Base-by-base conservation (phyloP, 2,329 filamentous ascomycete genomes). In the Orbilia ellipsospora region DNA sequence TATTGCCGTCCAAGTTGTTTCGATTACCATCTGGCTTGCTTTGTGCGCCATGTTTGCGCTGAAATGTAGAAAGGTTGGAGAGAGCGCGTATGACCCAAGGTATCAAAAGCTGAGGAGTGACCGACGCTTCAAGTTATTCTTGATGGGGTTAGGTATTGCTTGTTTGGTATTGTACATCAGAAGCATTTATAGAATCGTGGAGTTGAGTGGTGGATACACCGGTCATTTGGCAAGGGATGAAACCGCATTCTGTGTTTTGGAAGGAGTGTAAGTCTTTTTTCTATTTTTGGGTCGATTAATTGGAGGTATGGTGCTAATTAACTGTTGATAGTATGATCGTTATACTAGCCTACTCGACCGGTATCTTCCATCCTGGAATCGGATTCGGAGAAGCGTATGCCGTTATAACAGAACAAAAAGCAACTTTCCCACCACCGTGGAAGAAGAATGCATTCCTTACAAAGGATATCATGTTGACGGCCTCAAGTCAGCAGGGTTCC, bases 121-220 rank as follows among this genome's bases (percentile, higher is more conserved):
- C 40, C 23, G 28, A 45, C 48, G 45, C 13, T 75, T 75, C 28
- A 75, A 64, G 40, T 16, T 50, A 0, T 90, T 90, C 80, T 81
- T 89, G 6, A 79, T 78, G n/a, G 87, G 86, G 8, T 83, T 90
- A 18, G 80, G 82, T 0, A 80, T 90, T 2, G 85, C 88, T 0
- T 89, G 88, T 18, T 64, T 90, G 10, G 86, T 85, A 78, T 88
- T 92, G 78, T 87, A 91, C 77, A 36, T 66, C 1, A 61, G 90
- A 10, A 89, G 87, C 77, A 86, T 88, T 51, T 92, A 88, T 81
- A 86, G 90, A 67, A 86, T 90, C 23, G 87, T 86, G 0, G 89
- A 92, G 83, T 82, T 92, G 75, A 87, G 85, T 78, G 84, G 86
- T 60, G 89, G 90, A 0, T 92, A 88, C 86, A 82, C 80, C 1